phyloP scores from a whole-genome alignment of 1,139 yeast genomes.

The Hanseniaspora uvarum region DNA sequence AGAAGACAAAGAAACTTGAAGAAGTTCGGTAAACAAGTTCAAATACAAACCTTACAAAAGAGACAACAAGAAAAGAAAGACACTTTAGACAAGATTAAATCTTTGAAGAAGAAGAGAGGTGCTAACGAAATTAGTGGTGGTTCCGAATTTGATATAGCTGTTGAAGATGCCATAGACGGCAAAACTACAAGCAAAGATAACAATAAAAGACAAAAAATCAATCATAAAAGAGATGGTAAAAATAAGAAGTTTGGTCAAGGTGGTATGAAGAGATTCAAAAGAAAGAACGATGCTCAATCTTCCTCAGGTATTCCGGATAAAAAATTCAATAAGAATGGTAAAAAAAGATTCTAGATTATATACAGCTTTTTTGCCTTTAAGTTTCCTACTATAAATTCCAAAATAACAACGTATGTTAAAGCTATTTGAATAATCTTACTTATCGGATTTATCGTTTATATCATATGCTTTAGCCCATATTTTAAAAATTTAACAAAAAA shows the following conservation, averaged over 20 bases:
- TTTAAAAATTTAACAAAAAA: too few species aligned
- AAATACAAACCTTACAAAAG: constrained; percentile 82
- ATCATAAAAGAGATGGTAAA: constrained; percentile 57
- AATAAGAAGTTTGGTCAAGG: constrained; percentile 61
- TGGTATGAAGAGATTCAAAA: constrained; percentile 64
- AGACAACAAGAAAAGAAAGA: constrained; percentile 92
- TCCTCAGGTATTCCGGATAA: constrained; percentile 58
- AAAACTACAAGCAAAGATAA: constrained; percentile 32
- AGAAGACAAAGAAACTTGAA: constrained; percentile 87
- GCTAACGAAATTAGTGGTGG: constrained; percentile 54
- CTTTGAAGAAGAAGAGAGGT: constrained; percentile 77
- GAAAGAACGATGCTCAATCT: constrained; percentile 65
- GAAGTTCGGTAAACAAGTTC: constrained; percentile 97
- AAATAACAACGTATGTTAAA: background rate
- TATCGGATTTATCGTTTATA: constrained; percentile 7
- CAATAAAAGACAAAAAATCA: constrained; percentile 42
- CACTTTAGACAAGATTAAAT: constrained; percentile 78
- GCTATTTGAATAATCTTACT: background rate
- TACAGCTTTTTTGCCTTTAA: background rate
- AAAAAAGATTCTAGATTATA: constrained; percentile 11
- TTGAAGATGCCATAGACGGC: constrained; percentile 59
- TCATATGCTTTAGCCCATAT: too few species aligned
- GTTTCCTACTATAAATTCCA: background rate
- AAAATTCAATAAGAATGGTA: constrained; percentile 39
- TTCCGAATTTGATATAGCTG: constrained; percentile 52